These are phyloP conservation scores for Cyclotella choctawhatcheeana DNA, from an alignment of 108 stramenopile species.

Conservation along the genomic window DNA sequence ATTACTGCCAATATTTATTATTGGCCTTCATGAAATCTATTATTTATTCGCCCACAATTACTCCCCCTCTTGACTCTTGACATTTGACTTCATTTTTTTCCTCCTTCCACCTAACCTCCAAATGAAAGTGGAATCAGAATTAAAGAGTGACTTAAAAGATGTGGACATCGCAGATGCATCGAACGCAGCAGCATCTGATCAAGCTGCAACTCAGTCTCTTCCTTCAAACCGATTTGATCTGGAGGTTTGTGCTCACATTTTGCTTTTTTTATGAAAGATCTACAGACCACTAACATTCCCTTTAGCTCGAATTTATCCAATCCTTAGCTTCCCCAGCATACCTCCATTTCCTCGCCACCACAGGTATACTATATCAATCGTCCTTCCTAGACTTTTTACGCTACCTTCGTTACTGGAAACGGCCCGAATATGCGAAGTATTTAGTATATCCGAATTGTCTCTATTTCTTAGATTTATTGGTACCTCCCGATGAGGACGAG, in stretches of 20 bases:
- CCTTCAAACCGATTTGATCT: constrained; percentile 51
- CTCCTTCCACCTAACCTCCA: too few relatives aligned
- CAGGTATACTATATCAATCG: constrained; percentile 62
- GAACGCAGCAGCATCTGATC: background rate
- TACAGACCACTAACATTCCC: background rate
- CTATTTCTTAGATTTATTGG: constrained; percentile 82
- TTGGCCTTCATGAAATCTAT: too few relatives aligned
- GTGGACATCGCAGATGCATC: background rate
- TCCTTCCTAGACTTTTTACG: constrained; percentile 74
- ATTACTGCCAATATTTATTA: too few relatives aligned
- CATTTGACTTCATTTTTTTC: too few relatives aligned
- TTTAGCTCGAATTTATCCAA: constrained; percentile 70
- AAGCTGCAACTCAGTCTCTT: constrained; percentile 19
- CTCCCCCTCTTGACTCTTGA: too few relatives aligned
- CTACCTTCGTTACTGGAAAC: constrained; percentile 81
- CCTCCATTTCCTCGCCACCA: constrained; percentile 82
- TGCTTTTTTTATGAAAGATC: background rate
- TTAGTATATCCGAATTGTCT: constrained; percentile 82
- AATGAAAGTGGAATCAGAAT: constrained; percentile 12
- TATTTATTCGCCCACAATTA: too few relatives aligned
- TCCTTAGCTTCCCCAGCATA: constrained; percentile 88
- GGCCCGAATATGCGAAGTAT: constrained; percentile 78
- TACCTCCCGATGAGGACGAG: constrained; percentile 38
- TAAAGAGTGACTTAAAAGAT: background rate
- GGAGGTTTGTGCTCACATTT: constrained; percentile 21